A percentile compares a stretch with the other conserved stretches of the same genome.
Evolutionary conservation across 176 grass and related monocot genomes (phyloP).

Genomic region (Triticum urartu): DNA sequence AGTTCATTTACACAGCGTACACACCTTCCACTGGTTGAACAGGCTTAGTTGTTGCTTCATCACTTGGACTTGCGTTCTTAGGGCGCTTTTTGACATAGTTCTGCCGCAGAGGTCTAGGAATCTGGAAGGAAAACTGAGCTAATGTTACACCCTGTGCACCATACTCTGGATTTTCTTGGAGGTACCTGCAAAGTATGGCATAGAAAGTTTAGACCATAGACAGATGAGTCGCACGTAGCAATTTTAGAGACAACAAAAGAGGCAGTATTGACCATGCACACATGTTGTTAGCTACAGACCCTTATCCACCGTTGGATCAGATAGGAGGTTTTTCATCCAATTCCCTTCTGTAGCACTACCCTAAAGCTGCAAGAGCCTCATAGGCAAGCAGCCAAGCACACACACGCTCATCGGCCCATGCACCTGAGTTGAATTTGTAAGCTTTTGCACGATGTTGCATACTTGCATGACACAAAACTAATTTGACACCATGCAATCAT

Average conservation of each 20-base stretch:
- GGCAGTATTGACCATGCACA: not conserved
- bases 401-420: not conserved
- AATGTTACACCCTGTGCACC: conserved; percentile 53
- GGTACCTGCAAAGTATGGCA: conserved; percentile 52
- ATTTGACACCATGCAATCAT: not conserved
- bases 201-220: conserved; percentile 12
- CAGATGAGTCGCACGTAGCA: conserved; percentile 10
- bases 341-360: not conserved
- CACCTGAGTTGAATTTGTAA: not conserved
- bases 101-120: conserved; percentile 70
- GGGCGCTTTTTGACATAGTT: conserved; percentile 69
- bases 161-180: conserved; percentile 59
- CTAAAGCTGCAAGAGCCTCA: not conserved
- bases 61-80: conserved; percentile 36
- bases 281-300: not conserved
- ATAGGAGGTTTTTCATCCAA: not conserved
- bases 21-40: conserved; percentile 54
- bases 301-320: not conserved
- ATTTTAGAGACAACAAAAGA: not conserved
- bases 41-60: conserved; percentile 36
- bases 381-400: not conserved
- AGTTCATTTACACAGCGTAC: conserved; percentile 13
- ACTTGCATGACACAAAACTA: not conserved
- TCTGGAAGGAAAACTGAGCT: conserved; percentile 74
- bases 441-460: not conserved